Percentiles rank a stretch among this genome's conserved stretches.
phyloP scores from a whole-genome alignment of 306 rosid genomes.

The Myrica gale region DNA sequence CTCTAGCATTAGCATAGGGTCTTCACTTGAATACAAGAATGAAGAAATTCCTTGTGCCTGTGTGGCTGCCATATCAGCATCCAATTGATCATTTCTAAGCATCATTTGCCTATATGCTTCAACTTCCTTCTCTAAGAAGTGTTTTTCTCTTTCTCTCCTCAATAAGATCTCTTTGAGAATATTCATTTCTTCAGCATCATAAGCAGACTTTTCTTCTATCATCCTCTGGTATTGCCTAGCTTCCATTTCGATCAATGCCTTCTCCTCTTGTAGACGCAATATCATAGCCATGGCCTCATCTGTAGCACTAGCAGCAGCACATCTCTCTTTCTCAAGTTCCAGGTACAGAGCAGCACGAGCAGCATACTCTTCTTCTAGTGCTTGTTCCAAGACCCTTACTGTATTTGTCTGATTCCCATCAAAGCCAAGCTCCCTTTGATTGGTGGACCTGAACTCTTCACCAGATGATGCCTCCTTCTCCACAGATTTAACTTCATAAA shows the following conservation, averaged over 20 bases:
- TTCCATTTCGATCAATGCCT: conserved; percentile 55
- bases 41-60: conserved; percentile 1
- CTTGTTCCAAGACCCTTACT: conserved; percentile 37
- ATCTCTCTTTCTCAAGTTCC: conserved; percentile 62
- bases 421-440: conserved; percentile 15
- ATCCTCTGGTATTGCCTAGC: conserved; percentile 54
- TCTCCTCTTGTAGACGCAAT: conserved; percentile 53
- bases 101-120: conserved; percentile 41
- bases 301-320: conserved; percentile 50
- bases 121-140: conserved; percentile 47
- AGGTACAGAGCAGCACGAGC: conserved; percentile 37
- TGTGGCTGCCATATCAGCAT: conserved; percentile 30
- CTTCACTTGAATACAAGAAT: conserved; percentile 19
- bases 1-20: conserved; percentile 16
- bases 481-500: conserved; percentile 12
- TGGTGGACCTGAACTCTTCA: conserved; percentile 22
- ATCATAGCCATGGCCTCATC: conserved; percentile 67
- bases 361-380: conserved; percentile 45
- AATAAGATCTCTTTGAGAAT: conserved; percentile 54
- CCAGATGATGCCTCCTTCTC: conserved; percentile 22
- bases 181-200: conserved; percentile 56
- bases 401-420: conserved; percentile 34
- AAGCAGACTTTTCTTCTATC: conserved; percentile 46
- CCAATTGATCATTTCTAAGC: conserved; percentile 28
- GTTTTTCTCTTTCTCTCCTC: conserved; percentile 54